Conservation (phyloP, 768 basidiomycete species). For the Erythrobasidium yunnanense region DNA sequence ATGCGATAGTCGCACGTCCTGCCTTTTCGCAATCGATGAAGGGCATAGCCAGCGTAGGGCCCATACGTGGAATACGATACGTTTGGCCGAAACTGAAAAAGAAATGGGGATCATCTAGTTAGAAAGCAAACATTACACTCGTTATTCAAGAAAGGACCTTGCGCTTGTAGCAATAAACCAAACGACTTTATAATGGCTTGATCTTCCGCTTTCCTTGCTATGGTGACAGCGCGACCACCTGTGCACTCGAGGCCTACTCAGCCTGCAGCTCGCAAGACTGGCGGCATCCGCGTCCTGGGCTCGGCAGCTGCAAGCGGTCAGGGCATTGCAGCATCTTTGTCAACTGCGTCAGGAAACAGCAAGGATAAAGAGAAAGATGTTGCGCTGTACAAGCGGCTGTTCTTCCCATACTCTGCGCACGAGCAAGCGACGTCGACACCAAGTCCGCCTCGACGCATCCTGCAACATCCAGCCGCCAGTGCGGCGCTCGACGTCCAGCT, state of each 20-base stretch:
- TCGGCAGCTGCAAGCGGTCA: not conserved
- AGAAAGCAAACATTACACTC: too few relatives aligned
- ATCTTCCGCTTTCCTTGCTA: too few relatives aligned
- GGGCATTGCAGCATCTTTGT: not conserved
- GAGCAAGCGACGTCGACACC: too few relatives aligned
- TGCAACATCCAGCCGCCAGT: too few relatives aligned
- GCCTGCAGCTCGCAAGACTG: not conserved
- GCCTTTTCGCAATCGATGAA: constrained; percentile 37
- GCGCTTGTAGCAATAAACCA: too few relatives aligned
- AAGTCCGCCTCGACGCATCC: too few relatives aligned
- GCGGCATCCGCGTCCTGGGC: not conserved
- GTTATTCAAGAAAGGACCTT: not conserved
- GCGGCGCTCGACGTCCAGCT: constrained; percentile 29
- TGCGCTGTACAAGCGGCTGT: not conserved
- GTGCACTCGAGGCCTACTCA: not conserved
- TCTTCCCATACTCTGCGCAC: not conserved
- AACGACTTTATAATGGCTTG: too few relatives aligned
- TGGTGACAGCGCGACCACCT: too few relatives aligned
- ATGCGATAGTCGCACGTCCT: constrained; percentile 33
- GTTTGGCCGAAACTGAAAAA: constrained; percentile 35
- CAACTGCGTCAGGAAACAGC: not conserved
- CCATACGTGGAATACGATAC: constrained; percentile 33
- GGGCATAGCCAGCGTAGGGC: constrained; percentile 36
- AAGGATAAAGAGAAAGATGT: not conserved
- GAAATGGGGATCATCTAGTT: constrained; percentile 18